Conservation (phyloP, 305 asterid species). For the Striga hermonthica region DNA sequence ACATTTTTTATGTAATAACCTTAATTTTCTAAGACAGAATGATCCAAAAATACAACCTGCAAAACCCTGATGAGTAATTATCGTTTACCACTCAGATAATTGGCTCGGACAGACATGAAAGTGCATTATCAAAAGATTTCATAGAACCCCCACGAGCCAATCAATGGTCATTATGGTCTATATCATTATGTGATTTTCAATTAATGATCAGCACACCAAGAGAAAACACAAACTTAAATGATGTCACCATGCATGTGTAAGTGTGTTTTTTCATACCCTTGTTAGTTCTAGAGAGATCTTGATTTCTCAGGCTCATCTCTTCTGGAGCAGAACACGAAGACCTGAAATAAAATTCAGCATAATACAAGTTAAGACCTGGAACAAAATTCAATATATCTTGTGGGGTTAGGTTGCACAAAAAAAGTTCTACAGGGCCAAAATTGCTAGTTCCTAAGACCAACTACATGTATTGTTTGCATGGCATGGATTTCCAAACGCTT, state of each 20-base stretch:
- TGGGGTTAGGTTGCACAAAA: too few relatives aligned
- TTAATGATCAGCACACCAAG: neutral
- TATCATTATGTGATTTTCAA: too few relatives aligned
- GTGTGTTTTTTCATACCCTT: conserved; percentile 43
- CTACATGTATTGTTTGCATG: conserved; percentile 53
- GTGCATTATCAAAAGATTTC: neutral
- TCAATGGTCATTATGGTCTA: too few relatives aligned
- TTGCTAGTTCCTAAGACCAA: neutral
- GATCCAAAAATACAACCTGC: too few relatives aligned
- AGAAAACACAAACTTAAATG: neutral
- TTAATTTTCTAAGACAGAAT: too few relatives aligned
- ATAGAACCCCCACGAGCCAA: neutral
- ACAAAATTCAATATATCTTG: too few relatives aligned
- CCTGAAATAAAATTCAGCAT: conserved; percentile 40
- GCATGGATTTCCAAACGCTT: conserved; percentile 54
- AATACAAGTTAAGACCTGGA: neutral
- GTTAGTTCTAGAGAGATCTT: conserved; percentile 40
- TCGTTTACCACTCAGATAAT: too few relatives aligned
- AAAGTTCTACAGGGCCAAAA: too few relatives aligned
- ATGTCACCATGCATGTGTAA: conserved; percentile 1
- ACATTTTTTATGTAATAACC: too few relatives aligned
- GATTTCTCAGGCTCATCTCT: conserved; percentile 48
- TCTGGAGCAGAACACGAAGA: conserved; percentile 71
- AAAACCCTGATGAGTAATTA: too few relatives aligned
- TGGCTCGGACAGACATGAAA: neutral